Evolutionary conservation across 495 filamentous ascomycete genomes (phyloP).

Genomic region (Platismatia glauca): DNA sequence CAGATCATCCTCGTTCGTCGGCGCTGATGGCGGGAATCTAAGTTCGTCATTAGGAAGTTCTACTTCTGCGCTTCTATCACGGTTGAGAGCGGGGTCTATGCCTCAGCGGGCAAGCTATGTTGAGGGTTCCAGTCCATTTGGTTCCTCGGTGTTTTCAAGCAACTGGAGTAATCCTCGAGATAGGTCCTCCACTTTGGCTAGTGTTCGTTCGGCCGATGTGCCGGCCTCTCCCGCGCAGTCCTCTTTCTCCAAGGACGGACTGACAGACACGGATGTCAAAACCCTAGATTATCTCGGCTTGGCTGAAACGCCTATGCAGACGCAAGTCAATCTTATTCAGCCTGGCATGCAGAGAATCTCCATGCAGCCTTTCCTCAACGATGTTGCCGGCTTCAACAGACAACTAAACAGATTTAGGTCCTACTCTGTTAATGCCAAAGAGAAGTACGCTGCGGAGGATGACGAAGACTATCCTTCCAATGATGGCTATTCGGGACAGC

Average conservation of each 20-base stretch:
- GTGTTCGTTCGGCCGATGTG: slow-evolving; percentile 80
- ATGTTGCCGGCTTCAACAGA: slow-evolving; percentile 63
- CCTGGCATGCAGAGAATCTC: slow-evolving; percentile 47
- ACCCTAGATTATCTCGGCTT: slow-evolving; percentile 94
- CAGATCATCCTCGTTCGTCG: slow-evolving; percentile 62
- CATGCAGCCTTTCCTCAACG: slow-evolving; percentile 66
- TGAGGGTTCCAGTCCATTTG: slow-evolving; percentile 63
- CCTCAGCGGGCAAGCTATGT: slow-evolving; percentile 71
- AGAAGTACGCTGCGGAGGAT: slow-evolving; percentile 91
- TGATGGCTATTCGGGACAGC: slow-evolving; percentile 45
- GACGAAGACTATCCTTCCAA: slow-evolving; percentile 62
- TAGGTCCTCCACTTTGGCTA: slow-evolving; percentile 73
- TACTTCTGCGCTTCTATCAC: slow-evolving; percentile 68
- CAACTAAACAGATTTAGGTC: slow-evolving; percentile 84
- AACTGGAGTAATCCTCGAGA: slow-evolving; percentile 71
- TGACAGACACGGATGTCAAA: slow-evolving; percentile 78
- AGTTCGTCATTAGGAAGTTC: slow-evolving; percentile 23
- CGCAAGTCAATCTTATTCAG: slow-evolving; percentile 60
- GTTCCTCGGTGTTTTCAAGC: slow-evolving; percentile 79
- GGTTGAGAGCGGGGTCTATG: slow-evolving; percentile 90
- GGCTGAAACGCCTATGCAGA: slow-evolving; percentile 84
- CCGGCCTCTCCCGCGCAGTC: slow-evolving; percentile 84
- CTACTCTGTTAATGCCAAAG: slow-evolving; percentile 97
- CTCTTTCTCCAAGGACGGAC: slow-evolving; percentile 81
- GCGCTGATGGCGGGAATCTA: slow-evolving; percentile 45